Percentiles rank a stretch among this genome's conserved stretches.
Evolutionary conservation across 108 stramenopile genomes (phyloP).

Genomic region (Pseudonitzschia pungens): DNA sequence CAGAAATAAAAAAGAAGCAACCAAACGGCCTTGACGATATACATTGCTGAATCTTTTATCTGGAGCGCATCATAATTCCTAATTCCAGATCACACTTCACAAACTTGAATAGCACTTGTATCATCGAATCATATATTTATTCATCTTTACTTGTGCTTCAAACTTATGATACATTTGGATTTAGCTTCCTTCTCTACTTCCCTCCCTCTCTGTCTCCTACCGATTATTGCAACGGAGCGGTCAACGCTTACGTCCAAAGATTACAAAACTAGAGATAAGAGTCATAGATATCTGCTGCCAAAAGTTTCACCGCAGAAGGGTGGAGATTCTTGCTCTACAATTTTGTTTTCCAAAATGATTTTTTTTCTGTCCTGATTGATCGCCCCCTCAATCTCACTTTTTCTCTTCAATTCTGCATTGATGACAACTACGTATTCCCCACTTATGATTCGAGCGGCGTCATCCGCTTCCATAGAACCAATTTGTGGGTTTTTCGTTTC

Average conservation of each 20-base stretch:
- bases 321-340: background rate
- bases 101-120: too few species aligned
- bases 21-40: too few species aligned
- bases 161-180: background rate
- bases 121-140: too few species aligned
- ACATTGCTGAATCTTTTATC: too few species aligned
- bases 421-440: slow-evolving; percentile 15
- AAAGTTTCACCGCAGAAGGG: background rate
- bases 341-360: background rate
- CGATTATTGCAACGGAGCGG: background rate
- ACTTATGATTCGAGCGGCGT: background rate
- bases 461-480: background rate
- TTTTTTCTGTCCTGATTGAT: background rate
- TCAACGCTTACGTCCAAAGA: background rate
- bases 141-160: too few species aligned
- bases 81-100: too few species aligned
- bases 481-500: background rate
- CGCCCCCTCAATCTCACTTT: background rate
- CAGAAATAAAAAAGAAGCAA: too few species aligned
- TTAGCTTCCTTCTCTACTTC: background rate
- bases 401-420: slow-evolving; percentile 2
- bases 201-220: background rate
- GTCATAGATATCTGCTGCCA: background rate
- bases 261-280: too few species aligned
- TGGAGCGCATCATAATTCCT: too few species aligned